Evolutionary conservation across 768 basidiomycete genomes (phyloP).

Genomic region (Hygrocybe punicea): DNA sequence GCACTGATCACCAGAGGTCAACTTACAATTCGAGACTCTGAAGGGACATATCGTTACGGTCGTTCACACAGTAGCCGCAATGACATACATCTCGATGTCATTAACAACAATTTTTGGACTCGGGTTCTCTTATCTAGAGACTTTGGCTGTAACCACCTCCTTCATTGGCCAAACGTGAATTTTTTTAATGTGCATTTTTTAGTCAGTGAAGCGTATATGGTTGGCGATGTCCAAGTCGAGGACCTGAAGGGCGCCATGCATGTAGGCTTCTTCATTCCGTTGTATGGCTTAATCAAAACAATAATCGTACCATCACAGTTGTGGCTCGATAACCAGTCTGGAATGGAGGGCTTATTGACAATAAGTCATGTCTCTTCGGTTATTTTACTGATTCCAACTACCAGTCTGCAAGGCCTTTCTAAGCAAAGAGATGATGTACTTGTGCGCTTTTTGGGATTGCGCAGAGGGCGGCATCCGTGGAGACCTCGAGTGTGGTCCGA

Average conservation of each 20-base stretch:
- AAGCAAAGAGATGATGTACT: conserved; percentile 92
- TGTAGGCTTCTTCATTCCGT: conserved; percentile 29
- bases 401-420: conserved; percentile 57
- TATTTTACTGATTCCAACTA: conserved; percentile 23
- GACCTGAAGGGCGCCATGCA: conserved; percentile 61
- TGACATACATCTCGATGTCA: conserved; percentile 55
- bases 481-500: conserved; percentile 56
- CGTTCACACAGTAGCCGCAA: conserved; percentile 55
- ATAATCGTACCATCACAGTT: too few species aligned
- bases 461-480: conserved; percentile 77
- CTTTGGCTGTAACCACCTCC: conserved; percentile 55
- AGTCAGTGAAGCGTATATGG: too few species aligned
- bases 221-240: conserved; percentile 54
- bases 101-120: conserved; percentile 64
- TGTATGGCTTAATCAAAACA: too few species aligned
- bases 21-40: conserved; percentile 60
- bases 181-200: conserved; percentile 21
- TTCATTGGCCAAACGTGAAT: too few species aligned
- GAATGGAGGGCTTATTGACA: conserved; percentile 53
- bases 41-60: too few species aligned
- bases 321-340: conserved; percentile 65
- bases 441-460: conserved; percentile 80
- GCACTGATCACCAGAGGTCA: conserved; percentile 58
- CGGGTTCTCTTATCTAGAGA: conserved; percentile 62
- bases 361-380: conserved; percentile 55